Evolutionary conservation across 345 rosid species (phyloP), one percentile per base, ranked within the genome.

Genomic region (Camelina sativa): DNA sequence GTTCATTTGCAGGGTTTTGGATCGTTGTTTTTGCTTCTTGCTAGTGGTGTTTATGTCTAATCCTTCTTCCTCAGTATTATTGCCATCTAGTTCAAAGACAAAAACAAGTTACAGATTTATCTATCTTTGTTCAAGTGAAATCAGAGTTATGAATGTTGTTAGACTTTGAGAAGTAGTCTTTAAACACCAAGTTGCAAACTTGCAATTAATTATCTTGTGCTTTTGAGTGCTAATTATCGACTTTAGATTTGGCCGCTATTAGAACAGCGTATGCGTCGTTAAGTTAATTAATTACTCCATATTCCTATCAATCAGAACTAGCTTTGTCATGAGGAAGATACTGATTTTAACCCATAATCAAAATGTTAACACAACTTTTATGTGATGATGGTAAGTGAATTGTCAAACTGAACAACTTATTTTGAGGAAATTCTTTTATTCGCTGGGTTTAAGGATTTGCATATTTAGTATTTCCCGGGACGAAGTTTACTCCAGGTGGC

Each of bases 1-100:
- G 37, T 69, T 19, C 19, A 4, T 22, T 80, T 78, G 82, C 93
- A 94, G 98, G 98, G 98, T 23, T 94, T 94, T 23, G 98, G 98
- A 15, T 88, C 97, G 19, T 85, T 94, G 82, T 94, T 94, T 82
- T 67, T 94, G 84, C 87, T 94, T 34, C 95, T 95, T 69, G 86
- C 97, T 63, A 84, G 90, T 5, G 97, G 97, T 41, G 82, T 92
- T 79, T 95, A 95, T 74, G 97, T 95, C 55, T 95, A 80, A 81
- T 79, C 58, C 57, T 4, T 11, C 10, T 62, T 43, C 70, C 15
- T 62, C 69, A 28, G 8, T 51, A 32, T 50, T 52, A 30, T 68
- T 62, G 58, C 51, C 44, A 43, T 17, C 58, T 76, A 61, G 50
- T 53, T 53, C 25, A 20, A 23, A 40, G 47, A 25, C 32, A 54